Evolutionary conservation across 306 rosid genomes (phyloP), one percentile per base, ranked within the genome.

Genomic region (Dalbergia oliveri): DNA sequence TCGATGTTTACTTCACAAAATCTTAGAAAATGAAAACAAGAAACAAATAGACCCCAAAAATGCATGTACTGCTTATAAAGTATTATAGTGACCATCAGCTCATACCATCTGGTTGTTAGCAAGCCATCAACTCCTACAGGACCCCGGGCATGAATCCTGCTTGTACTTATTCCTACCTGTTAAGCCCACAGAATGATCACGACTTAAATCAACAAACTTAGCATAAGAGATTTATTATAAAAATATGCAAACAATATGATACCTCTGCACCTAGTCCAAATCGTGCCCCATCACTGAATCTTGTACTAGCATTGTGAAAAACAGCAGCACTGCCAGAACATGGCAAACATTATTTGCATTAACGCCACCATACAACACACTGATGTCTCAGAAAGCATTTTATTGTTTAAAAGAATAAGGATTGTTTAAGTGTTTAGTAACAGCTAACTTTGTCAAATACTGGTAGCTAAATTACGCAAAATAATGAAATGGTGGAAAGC

Each of bases 181-280:
- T n/a, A 19, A 64, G 41, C 21, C 49, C 86, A 26, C 12, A 11
- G 67, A 11, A 60, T 1, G 57, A 43, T 59, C 50, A 18, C 13
- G 39, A 61, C 64, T 62, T 75, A 62, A 47, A 37, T 73, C 33
- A 57, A 43, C 63, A 72, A 83, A 34, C 59, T 74, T 33, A 73
- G 72, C 26, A 58, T 41, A 49, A 44, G 50, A 18, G 31, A 50
- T 43, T 51, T 56, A 72, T 9, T 1, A 60, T 65, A 54, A 23
- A 21, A 6, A 62, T 5, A 9, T 21, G 47, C 54, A 57, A 77
- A 72, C 63, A 34, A 23, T 31, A 76, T 16, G 72, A 47, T 89
- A 93, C 99, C 99, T 95, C 99, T 10, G 99, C 99, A 21, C 99
- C 99, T 5, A 95, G 86, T 83, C 99, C 99, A 73, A 95, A 95